Evolutionary conservation across 768 basidiomycete genomes (phyloP), one percentile per base, ranked within the genome.

Genomic region (Nidula microcarpa): DNA sequence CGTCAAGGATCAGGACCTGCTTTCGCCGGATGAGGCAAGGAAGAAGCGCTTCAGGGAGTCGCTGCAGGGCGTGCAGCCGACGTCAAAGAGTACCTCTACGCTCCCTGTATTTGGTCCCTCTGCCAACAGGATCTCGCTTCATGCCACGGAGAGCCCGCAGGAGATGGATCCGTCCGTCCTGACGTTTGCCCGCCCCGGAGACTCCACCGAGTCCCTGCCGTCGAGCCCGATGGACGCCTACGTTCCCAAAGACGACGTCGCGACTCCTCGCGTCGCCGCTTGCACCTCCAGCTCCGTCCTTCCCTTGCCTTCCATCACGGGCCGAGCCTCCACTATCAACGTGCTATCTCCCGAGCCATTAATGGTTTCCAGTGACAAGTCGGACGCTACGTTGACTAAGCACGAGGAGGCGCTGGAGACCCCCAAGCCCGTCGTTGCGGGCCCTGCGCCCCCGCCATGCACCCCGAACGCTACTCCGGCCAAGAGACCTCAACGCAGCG

Each of bases 101-200:
- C 63, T 78, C 47, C 73, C 68, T 14, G 55, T 68, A 45, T 18
- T 45, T 8, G 44, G 44, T 9, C 18, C 44, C 8, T 7, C 10
- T 23, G 44, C 44, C 44, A 10, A 45, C 44, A 53, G 53, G 37
- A 57, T 62, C 53, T 41, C 50, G 5, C 56, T 61, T 52, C 67
- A 65, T 39, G 62, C 61, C 5, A 66, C 68, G n/a, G 74, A 76
- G 33, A 80, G 78, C 53, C 76, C 78, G 2, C 56, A 62, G 13
- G 76, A 88, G 62, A 81, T 86, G 78, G 88, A 91, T 62, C 84
- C 83, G 6, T 88, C 87, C 13, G 92, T 94, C 36, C 71, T 87
- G 59, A 74, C 74, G 14, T 86, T 94, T 67, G 87, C 84, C 18
- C 80, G 92, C 47, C 89, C 93, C 13, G 85, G 79, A 9, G 77